Evolutionary conservation across 768 basidiomycete genomes (phyloP).

Genomic region (Pisolithus albus): DNA sequence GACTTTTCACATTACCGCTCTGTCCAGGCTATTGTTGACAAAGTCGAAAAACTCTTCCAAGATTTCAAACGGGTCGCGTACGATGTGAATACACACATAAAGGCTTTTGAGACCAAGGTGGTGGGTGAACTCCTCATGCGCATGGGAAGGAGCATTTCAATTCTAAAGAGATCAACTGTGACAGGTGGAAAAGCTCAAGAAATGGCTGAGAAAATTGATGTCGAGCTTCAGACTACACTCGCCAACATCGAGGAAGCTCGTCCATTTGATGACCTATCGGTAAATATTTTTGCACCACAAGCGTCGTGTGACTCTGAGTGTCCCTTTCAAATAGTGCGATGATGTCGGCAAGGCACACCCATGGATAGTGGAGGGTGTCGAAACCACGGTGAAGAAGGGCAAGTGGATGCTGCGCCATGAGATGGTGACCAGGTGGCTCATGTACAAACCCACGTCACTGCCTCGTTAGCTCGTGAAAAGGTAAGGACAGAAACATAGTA

Average conservation of each 20-base stretch:
- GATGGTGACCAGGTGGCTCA: neutral
- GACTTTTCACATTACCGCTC: slow-evolving; percentile 91
- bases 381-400: slow-evolving; percentile 94
- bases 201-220: slow-evolving; percentile 83
- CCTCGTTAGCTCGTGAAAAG: too few species aligned
- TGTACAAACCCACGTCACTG: too few species aligned
- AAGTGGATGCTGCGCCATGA: slow-evolving; percentile 63
- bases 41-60: slow-evolving; percentile 83
- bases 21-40: slow-evolving; percentile 77
- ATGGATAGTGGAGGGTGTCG: slow-evolving; percentile 82
- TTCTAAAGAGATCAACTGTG: slow-evolving; percentile 1
- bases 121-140: slow-evolving; percentile 41
- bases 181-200: slow-evolving; percentile 85
- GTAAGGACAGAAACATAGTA: too few species aligned
- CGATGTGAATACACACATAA: slow-evolving; percentile 82
- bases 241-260: slow-evolving; percentile 96
- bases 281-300: slow-evolving; percentile 34
- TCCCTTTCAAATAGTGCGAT: slow-evolving; percentile 47
- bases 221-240: slow-evolving; percentile 88
- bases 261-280: slow-evolving; percentile 95
- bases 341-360: slow-evolving; percentile 93
- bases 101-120: slow-evolving; percentile 93
- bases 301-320: neutral
- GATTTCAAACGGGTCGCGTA: slow-evolving; percentile 94
- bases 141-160: neutral